A percentile compares a stretch with the other conserved stretches of the same genome.
These are phyloP conservation scores for Mortierella sp. DNA, from an alignment of 371 early-diverging fungal species.

Conservation along the genomic window DNA sequence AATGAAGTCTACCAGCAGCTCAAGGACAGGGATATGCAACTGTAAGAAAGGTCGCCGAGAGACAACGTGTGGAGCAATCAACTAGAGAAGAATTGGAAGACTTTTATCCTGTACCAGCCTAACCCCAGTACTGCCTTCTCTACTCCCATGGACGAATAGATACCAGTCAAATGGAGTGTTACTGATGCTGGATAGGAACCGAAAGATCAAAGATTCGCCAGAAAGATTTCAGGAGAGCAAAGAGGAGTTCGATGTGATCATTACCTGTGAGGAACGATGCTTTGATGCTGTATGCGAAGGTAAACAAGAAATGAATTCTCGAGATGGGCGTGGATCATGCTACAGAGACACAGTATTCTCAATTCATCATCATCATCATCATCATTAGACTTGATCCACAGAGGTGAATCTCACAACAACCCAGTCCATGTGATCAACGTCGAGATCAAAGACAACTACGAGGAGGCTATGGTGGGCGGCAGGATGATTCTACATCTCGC, in stretches of 20 bases:
- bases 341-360: background rate
- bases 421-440: conserved; percentile 96
- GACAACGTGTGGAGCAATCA: background rate
- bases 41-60: conserved; percentile 60
- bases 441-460: conserved; percentile 94
- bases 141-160: no score
- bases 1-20: conserved; percentile 90
- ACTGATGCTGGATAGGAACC: conserved; percentile 92
- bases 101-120: no score
- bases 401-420: conserved; percentile 71
- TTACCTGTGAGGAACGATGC: conserved; percentile 97
- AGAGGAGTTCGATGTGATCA: conserved; percentile 90
- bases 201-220: conserved; percentile 90
- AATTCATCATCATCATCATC: background rate
- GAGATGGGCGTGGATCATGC: no score
- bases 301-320: conserved; percentile 15
- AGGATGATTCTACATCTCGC: conserved; percentile 83
- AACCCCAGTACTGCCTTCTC: no score
- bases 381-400: conserved; percentile 71
- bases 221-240: conserved; percentile 86
- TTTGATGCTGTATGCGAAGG: conserved; percentile 96
- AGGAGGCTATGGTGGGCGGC: conserved; percentile 90
- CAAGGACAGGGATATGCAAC: conserved; percentile 70
- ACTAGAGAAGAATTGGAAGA: background rate
- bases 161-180: conserved; percentile 92